phyloP scores from a whole-genome alignment of 306 rosid genomes.

The Heteromeles arbutifolia region DNA sequence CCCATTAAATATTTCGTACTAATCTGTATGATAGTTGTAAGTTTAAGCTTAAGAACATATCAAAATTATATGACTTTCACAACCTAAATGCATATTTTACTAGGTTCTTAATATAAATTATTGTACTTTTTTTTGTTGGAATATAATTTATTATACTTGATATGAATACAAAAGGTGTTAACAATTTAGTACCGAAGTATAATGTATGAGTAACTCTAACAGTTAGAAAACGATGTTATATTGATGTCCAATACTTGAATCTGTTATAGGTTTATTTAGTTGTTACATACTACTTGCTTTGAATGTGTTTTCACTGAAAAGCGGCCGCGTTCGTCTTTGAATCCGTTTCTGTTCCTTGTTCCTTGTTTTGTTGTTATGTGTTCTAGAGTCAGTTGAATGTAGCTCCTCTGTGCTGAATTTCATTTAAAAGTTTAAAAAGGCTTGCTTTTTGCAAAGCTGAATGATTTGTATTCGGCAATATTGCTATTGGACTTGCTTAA shows the following conservation, averaged over 20 bases:
- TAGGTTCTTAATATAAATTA: background rate
- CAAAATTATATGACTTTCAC: background rate
- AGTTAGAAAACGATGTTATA: background rate
- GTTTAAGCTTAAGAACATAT: background rate
- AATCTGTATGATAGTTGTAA: background rate
- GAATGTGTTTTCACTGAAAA: background rate
- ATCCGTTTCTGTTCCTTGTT: background rate
- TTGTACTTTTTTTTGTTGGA: background rate
- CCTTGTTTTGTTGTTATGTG: background rate
- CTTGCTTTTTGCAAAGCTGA: background rate
- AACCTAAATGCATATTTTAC: background rate
- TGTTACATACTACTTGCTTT: background rate
- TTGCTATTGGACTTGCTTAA: background rate
- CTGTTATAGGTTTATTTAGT: background rate
- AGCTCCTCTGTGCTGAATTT: background rate
- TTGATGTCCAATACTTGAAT: background rate
- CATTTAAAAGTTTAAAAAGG: background rate
- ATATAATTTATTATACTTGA: background rate
- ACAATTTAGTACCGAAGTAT: background rate
- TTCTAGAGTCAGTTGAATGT: background rate
- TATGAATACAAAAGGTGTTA: background rate
- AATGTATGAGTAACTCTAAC: background rate
- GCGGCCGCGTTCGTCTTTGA: background rate
- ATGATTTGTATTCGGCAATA: background rate
- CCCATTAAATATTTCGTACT: background rate